Conservation (phyloP, 2,329 filamentous ascomycete genomes). For the Exophiala bonariae region DNA sequence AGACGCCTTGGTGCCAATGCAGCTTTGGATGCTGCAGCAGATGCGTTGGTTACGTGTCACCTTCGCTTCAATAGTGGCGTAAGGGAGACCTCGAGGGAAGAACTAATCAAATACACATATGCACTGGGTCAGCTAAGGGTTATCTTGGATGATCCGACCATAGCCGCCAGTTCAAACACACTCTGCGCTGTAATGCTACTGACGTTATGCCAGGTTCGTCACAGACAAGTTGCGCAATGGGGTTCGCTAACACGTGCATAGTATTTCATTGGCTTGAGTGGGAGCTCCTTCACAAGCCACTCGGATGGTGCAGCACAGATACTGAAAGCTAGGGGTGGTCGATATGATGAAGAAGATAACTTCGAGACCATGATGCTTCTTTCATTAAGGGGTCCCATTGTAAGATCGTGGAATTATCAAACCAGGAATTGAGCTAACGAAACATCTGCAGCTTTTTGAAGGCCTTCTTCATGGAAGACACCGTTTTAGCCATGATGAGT, state of each 20-base stretch:
- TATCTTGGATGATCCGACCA: constrained; percentile 26
- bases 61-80: constrained; percentile 25
- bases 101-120: constrained; percentile 31
- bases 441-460: constrained; percentile 4
- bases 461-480: constrained; percentile 1
- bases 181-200: constrained; percentile 32
- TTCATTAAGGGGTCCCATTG: constrained; percentile 7
- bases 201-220: constrained; percentile 31
- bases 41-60: constrained; percentile 30
- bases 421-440: neutral
- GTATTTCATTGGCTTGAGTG: constrained; percentile 28
- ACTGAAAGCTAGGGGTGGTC: constrained; percentile 1
- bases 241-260: constrained; percentile 13
- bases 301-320: constrained; percentile 35
- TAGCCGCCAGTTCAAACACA: constrained; percentile 27
- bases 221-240: no score
- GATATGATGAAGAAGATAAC: neutral
- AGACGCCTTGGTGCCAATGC: constrained; percentile 45
- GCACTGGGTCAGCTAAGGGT: constrained; percentile 27
- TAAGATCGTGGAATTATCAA: neutral
- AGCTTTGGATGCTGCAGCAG: constrained; percentile 44
- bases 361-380: constrained; percentile 5
- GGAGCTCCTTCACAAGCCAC: constrained; percentile 31
- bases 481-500: constrained; percentile 1
- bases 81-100: constrained; percentile 18